Evolutionary conservation across 306 rosid genomes (phyloP), one percentile per base, ranked within the genome.

Genomic region (Parietaria judaica): DNA sequence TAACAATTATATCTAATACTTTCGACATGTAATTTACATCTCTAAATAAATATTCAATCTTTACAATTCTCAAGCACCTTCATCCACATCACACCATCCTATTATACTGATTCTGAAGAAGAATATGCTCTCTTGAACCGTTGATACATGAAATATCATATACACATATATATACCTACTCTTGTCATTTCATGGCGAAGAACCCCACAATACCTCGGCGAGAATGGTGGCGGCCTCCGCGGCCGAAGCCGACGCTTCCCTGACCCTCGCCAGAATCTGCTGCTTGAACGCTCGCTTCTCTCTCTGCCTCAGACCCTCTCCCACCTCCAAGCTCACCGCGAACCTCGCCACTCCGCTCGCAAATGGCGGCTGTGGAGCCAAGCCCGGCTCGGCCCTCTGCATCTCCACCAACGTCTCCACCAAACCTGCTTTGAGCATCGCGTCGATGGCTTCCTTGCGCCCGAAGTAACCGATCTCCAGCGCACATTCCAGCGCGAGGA

Each of bases 181-280:
- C 31, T 23, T 2, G n/a, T 23, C 31, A 23, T 56, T 55, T 17
- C 71, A 86, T 11, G 86, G 87, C 1, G 87, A 81, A 73, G 94
- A 61, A 13, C 97, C 94, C 97, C 94, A 86, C 73, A 88, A 69
- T 67, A 92, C 90, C 78, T 86, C 99, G 46, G 99, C 94, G 69
- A 81, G 68, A 66, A 84, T 66, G 63, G 95, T 84, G 61, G 95
- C 90, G 61, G 83, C 78, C 70, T 88, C 87, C n/a, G 99, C 99
- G 56, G 88, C 94, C 50, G 88, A 86, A 62, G 71, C 51, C 54
- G 73, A n/a, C 53, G 95, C 90, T 36, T 79, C 75, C 46, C 81
- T 84, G 7, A 86, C 95, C 58, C 83, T 79, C 8, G 4, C 43
- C 73, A 92, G 50, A 37, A 92, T 80, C 46, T 82, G 79, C 58